Evolutionary conservation across 1,139 yeast genomes (phyloP), one percentile per base, ranked within the genome.

Genomic region (Suhomyces kunorum): DNA sequence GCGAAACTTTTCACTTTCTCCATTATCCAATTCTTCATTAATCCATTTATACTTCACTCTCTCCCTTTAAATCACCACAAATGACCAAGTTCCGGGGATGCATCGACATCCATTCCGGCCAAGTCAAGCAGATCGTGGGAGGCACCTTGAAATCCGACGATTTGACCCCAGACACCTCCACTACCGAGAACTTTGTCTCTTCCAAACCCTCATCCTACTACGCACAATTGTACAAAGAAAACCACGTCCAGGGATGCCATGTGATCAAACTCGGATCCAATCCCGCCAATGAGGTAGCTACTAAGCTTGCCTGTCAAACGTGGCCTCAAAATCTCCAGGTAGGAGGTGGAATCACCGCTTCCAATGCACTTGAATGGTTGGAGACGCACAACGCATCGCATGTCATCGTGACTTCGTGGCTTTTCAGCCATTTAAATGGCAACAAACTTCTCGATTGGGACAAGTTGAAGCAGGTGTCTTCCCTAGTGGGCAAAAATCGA

Each of bases 71-170:
- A n/a, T 14, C 33, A 12, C n/a, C 28, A 11, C 15, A 15, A 8
- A 90, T 90, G 97, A 90, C 98, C 1, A 74, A 75, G 44, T 94
- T 87, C 64, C 79, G 92, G 57, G 98, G 98, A 1, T 92, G 98
- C 55, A 92, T 92, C 30, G 98, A 92, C 61, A 82, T 92, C 46
- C 98, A 92, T 60, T 78, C 85, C 5, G 98, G 98, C 2, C 84
- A 87, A 50, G 98, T 92, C 47, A 94, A 92, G 58, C 98, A 92
- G 61, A 92, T 92, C 38, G 98, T 94, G 0, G 98, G 98, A 3
- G 96, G 96, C 0, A 86, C 97, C 0, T 71, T 94, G 17, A 69
- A 74, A 0, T 71, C 74, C 9, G 83, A 81, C 47, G 81, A 78
- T 43, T 56, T 55, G 9, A 32, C 52, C 5, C 44, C 54, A 3